Percentiles rank a stretch among this genome's conserved stretches.
Evolutionary conservation across 2,329 filamentous ascomycete genomes (phyloP).

Genomic region (Aspergillus intermedius): DNA sequence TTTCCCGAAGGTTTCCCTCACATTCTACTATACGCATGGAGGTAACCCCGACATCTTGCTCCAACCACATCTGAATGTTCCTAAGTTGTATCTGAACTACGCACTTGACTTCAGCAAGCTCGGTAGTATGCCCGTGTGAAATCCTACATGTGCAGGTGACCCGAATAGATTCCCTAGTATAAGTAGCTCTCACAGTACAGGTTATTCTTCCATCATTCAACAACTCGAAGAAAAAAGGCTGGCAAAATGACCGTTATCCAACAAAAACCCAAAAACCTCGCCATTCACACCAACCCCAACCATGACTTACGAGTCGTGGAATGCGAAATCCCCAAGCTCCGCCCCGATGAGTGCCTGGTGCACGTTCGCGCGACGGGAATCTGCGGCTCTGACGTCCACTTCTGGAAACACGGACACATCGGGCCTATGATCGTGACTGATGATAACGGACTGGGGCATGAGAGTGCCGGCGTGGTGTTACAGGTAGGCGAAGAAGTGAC

Average conservation of each 20-base stretch:
- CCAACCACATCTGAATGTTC: no score
- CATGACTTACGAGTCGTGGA: slow-evolving; percentile 14
- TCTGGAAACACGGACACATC: slow-evolving; percentile 16
- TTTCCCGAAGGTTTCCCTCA: no score
- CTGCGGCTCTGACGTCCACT: slow-evolving; percentile 15
- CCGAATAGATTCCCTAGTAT: no score
- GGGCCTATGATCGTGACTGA: slow-evolving; percentile 13
- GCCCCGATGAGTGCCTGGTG: slow-evolving; percentile 9
- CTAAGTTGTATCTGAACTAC: no score
- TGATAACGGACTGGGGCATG: slow-evolving; percentile 15
- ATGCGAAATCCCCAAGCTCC: slow-evolving; percentile 11
- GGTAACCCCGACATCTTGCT: no score
- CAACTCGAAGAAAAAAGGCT: background rate
- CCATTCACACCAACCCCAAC: slow-evolving; percentile 13
- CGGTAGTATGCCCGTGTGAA: no score
- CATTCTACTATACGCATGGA: no score
- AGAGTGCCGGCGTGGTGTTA: slow-evolving; percentile 13
- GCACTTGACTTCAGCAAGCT: no score
- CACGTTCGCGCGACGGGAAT: slow-evolving; percentile 14
- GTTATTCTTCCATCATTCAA: background rate
- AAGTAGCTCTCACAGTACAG: no score
- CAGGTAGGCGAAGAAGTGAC: slow-evolving; percentile 11
- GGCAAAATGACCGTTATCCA: slow-evolving; percentile 10
- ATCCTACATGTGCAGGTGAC: no score
- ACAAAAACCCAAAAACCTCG: slow-evolving; percentile 11